These are phyloP conservation scores for Proliferodiscus dingleyae DNA, from an alignment of 2,329 filamentous ascomycete species.

Conservation along the genomic window DNA sequence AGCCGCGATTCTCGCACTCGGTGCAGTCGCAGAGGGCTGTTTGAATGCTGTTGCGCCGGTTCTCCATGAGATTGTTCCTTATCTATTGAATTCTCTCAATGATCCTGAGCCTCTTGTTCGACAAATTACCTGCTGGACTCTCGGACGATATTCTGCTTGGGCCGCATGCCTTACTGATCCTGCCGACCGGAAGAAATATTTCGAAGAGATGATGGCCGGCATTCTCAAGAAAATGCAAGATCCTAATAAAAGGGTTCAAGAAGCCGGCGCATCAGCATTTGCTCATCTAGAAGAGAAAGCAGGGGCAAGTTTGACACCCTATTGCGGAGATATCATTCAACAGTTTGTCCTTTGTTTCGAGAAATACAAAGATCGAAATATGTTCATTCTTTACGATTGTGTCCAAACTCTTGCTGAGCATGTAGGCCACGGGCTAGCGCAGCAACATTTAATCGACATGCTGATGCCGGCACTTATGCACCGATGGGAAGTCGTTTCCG, in stretches of 20 bases:
- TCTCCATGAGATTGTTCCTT: constrained; percentile 83
- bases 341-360: constrained; percentile 91
- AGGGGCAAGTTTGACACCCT: constrained; percentile 72
- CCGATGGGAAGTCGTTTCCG: constrained; percentile 79
- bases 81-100: constrained; percentile 78
- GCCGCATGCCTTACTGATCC: constrained; percentile 69
- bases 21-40: constrained; percentile 92
- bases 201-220: constrained; percentile 95
- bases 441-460: constrained; percentile 72
- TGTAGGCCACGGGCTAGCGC: constrained; percentile 76
- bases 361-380: constrained; percentile 97
- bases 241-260: constrained; percentile 95
- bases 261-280: constrained; percentile 92
- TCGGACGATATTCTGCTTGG: constrained; percentile 91
- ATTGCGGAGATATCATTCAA: constrained; percentile 82
- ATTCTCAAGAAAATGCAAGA: constrained; percentile 94
- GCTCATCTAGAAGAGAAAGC: constrained; percentile 94
- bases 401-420: constrained; percentile 94
- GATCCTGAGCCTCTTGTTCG: constrained; percentile 87
- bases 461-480: constrained; percentile 91
- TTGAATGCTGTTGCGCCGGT: constrained; percentile 86
- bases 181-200: constrained; percentile 68
- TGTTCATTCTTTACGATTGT: constrained; percentile 98
- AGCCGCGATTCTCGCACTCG: constrained; percentile 87
- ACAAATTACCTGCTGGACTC: constrained; percentile 96